A percentile compares a stretch with the other conserved stretches of the same genome.
These are phyloP conservation scores for Dryadomyces quercus-mongolicae DNA, from an alignment of 2,329 filamentous ascomycete genomes.

Conservation along the genomic window DNA sequence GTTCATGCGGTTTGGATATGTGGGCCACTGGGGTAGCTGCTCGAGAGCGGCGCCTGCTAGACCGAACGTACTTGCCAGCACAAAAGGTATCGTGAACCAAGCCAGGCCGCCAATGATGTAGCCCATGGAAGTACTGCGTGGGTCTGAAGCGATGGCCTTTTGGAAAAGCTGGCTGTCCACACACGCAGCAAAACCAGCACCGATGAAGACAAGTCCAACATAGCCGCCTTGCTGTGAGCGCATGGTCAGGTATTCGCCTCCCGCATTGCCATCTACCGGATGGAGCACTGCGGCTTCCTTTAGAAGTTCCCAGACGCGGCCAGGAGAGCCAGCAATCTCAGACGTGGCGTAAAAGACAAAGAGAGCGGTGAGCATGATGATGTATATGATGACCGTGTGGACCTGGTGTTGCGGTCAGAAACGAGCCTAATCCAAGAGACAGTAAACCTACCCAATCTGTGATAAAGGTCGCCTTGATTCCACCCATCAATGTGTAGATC, in stretches of 20 bases:
- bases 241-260: slow-evolving; percentile 84
- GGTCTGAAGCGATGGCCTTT: slow-evolving; percentile 79
- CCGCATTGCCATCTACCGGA: slow-evolving; percentile 66
- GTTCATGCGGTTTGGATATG: slow-evolving; percentile 59
- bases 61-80: slow-evolving; percentile 80
- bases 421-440: not conserved
- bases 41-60: slow-evolving; percentile 70
- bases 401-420: not conserved
- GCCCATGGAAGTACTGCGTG: slow-evolving; percentile 75
- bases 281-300: slow-evolving; percentile 54
- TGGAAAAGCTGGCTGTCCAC: slow-evolving; percentile 83
- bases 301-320: slow-evolving; percentile 65
- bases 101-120: slow-evolving; percentile 76
- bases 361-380: slow-evolving; percentile 76
- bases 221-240: slow-evolving; percentile 65
- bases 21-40: slow-evolving; percentile 56
- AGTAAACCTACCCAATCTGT: slow-evolving; percentile 56
- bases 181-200: slow-evolving; percentile 45
- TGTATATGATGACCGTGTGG: slow-evolving; percentile 67
- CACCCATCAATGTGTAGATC: slow-evolving; percentile 62
- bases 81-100: slow-evolving; percentile 89
- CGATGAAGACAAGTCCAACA: slow-evolving; percentile 79
- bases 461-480: slow-evolving; percentile 76
- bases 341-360: slow-evolving; percentile 70
- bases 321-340: slow-evolving; percentile 58